Evolutionary conservation across 805 yeast species (phyloP), one percentile per base, ranked within the genome.

Genomic region (Suhomyces sp.): DNA sequence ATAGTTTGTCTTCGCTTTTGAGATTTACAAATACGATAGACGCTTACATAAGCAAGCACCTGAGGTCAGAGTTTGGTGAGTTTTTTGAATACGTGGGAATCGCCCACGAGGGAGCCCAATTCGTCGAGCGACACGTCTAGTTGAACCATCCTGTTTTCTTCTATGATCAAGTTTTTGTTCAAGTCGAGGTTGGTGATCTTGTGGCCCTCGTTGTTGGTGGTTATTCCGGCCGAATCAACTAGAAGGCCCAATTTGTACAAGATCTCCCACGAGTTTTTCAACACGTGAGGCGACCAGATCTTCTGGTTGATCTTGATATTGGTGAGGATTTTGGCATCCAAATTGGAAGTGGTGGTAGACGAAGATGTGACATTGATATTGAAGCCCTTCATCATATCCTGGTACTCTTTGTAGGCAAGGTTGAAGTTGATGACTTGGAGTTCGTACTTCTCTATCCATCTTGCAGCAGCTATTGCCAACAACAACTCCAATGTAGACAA

Each of bases 201-300:
- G 33, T 70, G 69, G n/a, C 71, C 70, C 51, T 75, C 78, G 50
- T 68, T 76, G 48, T 71, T 72, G 45, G 71, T 66, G 7, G 79
- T 76, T 3, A 77, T 65, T 6, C 77, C 77, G 24, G 75, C 67
- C 35, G 71, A 72, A 50, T 80, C 84, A 5, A 77, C 62, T 8
- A 88, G 61, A 5, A 89, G 63, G 1, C 87, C 86, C 27, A 77
- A 58, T n/a, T 71, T 71, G 57, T 80, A 81, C 31, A 91, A 65
- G 1, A 79, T 72, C 58, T 88, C 94, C 97, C 97, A 91, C 36
- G 88, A 81, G 40, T 81, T 81, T 46, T 81, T 77, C 57, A 90
- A 77, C 26, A 85, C 81, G 33, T 74, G 79, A 52, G 83, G 74
- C 4, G 84, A 71, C 90, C 92, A 84, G 5, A 81, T 63, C 59